Evolutionary conservation across 2,329 filamentous ascomycete species (phyloP).

Genomic region (Fusarium beomiforme): DNA sequence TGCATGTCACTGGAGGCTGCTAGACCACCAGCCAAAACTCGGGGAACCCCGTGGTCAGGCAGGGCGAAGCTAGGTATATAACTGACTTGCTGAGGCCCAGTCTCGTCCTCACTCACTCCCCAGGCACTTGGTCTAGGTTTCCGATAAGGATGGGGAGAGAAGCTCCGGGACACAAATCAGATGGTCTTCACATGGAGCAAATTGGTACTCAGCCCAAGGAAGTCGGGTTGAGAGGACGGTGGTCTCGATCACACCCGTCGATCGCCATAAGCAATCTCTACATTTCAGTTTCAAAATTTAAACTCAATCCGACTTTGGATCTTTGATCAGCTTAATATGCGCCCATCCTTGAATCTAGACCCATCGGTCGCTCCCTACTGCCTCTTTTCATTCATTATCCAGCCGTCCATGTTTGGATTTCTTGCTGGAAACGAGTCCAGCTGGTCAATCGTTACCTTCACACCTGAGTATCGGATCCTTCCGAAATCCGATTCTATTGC

Average conservation of each 20-base stretch:
- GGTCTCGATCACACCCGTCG: not conserved
- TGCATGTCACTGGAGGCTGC: not conserved
- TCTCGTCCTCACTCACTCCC: not conserved
- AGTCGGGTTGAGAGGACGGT: not conserved
- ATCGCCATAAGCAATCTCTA: not conserved
- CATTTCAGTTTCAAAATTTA: not conserved
- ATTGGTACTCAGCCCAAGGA: not conserved
- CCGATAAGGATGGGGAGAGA: not conserved
- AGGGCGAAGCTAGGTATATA: too few relatives aligned
- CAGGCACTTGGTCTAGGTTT: not conserved
- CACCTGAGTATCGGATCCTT: conserved; percentile 1
- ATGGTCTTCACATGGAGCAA: not conserved
- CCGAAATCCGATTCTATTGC: not conserved
- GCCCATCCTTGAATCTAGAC: not conserved
- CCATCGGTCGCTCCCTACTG: conserved; percentile 1
- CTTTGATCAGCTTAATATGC: not conserved
- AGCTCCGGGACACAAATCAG: not conserved
- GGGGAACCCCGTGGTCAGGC: too few relatives aligned
- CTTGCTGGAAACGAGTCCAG: not conserved
- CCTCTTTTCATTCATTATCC: not conserved
- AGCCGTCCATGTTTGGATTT: conserved; percentile 3
- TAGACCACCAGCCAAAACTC: too few relatives aligned
- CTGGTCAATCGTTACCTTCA: not conserved
- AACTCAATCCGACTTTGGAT: not conserved
- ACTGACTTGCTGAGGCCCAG: not conserved